Percentiles rank a stretch among this genome's conserved stretches.
Conservation (phyloP, 2,329 filamentous ascomycete species). For the Ophiostoma novo-ulmi region DNA sequence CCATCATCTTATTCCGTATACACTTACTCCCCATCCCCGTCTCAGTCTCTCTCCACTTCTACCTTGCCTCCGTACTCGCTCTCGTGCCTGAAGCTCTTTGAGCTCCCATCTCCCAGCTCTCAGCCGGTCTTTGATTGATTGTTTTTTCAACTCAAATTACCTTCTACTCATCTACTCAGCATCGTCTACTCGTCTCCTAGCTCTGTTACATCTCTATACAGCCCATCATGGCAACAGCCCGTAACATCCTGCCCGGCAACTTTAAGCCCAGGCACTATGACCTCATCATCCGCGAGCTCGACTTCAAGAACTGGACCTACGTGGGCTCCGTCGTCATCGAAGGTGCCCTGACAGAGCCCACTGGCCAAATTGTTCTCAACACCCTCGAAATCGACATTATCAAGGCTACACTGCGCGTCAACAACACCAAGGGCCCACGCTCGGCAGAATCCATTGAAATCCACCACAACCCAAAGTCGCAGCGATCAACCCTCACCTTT, state of each 20-base stretch:
- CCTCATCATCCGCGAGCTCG: constrained; percentile 73
- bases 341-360: constrained; percentile 63
- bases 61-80: neutral
- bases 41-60: neutral
- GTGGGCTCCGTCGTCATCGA: constrained; percentile 76
- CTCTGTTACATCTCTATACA: neutral
- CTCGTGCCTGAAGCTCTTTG: neutral
- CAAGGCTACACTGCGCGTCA: constrained; percentile 55
- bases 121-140: neutral
- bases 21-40: neutral
- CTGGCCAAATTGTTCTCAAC: constrained; percentile 78
- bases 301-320: constrained; percentile 71
- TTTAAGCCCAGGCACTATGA: constrained; percentile 83
- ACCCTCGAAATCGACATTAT: constrained; percentile 75
- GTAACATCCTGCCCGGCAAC: constrained; percentile 56
- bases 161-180: neutral
- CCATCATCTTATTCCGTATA: neutral
- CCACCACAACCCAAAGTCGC: constrained; percentile 74
- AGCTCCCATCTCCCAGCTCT: neutral
- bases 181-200: neutral
- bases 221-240: constrained; percentile 47
- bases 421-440: constrained; percentile 53
- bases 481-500: constrained; percentile 77
- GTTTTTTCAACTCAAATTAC: neutral
- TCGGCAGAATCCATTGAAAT: constrained; percentile 60